Percentiles rank a stretch among this genome's conserved stretches.
Conservation (phyloP, 805 yeast species). For the Myxozyma lipomycoides region DNA sequence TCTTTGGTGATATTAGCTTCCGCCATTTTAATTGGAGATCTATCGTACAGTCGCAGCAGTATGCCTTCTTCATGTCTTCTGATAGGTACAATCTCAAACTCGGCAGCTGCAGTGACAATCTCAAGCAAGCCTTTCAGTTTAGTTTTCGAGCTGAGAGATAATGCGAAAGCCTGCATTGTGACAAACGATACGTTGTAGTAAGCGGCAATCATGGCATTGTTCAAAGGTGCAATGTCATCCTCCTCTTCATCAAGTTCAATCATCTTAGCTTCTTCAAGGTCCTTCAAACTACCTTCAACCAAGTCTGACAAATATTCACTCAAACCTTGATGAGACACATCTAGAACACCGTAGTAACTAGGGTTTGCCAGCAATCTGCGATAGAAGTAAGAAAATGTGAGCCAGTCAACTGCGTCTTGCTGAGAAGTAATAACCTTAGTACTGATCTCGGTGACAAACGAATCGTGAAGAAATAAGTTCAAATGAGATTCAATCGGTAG, state of each 20-base stretch:
- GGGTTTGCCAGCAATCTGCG: constrained; percentile 79
- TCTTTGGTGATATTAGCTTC: constrained; percentile 37
- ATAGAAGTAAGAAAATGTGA: constrained; percentile 79
- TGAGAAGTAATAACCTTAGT: constrained; percentile 57
- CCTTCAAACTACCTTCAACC: constrained; percentile 66
- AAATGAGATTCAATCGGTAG: constrained; percentile 81
- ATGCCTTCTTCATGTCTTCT: constrained; percentile 55
- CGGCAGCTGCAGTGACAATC: constrained; percentile 61
- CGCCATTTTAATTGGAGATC: constrained; percentile 58
- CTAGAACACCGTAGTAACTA: constrained; percentile 76
- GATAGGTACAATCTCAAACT: constrained; percentile 62
- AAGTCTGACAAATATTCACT: constrained; percentile 81
- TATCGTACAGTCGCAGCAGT: constrained; percentile 50
- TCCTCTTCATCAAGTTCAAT: constrained; percentile 50
- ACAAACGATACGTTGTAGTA: constrained; percentile 62
- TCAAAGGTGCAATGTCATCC: constrained; percentile 51
- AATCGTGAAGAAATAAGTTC: constrained; percentile 57
- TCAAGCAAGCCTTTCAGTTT: constrained; percentile 61
- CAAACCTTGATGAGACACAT: constrained; percentile 59
- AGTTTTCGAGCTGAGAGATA: constrained; percentile 51
- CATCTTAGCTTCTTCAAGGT: constrained; percentile 56
- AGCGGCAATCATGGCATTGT: constrained; percentile 70
- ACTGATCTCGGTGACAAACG: constrained; percentile 69
- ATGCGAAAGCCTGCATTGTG: constrained; percentile 60
- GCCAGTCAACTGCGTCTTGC: constrained; percentile 89